These are phyloP conservation scores for Lablab purpureus DNA, from an alignment of 306 rosid genomes.

Conservation along the genomic window DNA sequence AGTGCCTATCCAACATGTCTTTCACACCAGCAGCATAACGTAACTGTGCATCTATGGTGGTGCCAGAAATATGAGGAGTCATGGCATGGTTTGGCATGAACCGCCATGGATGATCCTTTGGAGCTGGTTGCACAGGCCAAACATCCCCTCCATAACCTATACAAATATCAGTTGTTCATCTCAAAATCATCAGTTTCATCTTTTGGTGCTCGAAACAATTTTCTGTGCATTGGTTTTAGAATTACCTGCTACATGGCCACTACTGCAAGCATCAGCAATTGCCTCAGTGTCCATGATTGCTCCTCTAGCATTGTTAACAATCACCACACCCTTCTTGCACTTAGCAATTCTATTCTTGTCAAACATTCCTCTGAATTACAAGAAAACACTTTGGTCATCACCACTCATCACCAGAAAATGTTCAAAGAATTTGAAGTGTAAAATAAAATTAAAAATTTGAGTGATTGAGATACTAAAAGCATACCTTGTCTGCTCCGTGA, in stretches of 20 bases:
- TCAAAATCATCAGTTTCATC: not conserved
- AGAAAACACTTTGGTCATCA: constrained; percentile 27
- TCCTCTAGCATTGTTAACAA: constrained; percentile 94
- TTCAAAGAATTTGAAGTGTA: constrained; percentile 13
- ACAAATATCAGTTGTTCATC: not conserved
- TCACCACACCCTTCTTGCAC: constrained; percentile 88
- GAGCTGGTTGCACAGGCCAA: constrained; percentile 98
- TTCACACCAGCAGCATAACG: constrained; percentile 94
- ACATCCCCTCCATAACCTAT: constrained; percentile 97
- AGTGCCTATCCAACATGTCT: constrained; percentile 93
- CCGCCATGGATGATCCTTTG: constrained; percentile 99
- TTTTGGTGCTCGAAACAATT: not conserved
- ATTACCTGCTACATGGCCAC: constrained; percentile 90
- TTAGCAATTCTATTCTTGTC: constrained; percentile 79
- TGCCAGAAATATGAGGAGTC: constrained; percentile 98
- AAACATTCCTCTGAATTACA: constrained; percentile 75
- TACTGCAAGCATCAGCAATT: constrained; percentile 81
- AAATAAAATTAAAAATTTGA: not conserved
- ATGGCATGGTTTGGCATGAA: constrained; percentile 98
- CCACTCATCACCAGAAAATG: not conserved
- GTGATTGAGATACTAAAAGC: not conserved
- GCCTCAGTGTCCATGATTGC: constrained; percentile 96
- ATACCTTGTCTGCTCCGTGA: constrained; percentile 90
- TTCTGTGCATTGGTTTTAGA: constrained; percentile 17
- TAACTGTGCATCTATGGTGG: constrained; percentile 98